Percentiles rank a stretch among this genome's conserved stretches.
Conservation (phyloP, 257 asterid species). For the Solanum piurae region DNA sequence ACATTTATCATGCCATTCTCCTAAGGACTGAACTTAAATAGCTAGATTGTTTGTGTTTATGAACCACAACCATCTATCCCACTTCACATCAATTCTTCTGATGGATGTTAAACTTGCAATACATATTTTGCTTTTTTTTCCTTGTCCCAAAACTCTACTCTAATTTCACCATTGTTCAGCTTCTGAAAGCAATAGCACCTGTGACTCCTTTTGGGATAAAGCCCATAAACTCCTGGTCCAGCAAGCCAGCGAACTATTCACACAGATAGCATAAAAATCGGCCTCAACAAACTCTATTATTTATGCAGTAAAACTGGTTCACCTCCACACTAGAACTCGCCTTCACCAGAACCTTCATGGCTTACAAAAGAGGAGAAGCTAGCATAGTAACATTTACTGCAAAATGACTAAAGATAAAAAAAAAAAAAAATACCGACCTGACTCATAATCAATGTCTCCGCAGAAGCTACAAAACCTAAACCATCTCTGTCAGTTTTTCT, state of each 20-base stretch:
- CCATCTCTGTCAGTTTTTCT: not conserved
- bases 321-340: not conserved
- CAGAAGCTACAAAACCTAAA: not conserved
- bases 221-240: not conserved
- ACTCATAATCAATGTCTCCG: not conserved
- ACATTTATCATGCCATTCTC: not conserved
- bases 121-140: not conserved
- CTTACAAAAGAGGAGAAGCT: not conserved
- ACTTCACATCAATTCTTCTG: not conserved
- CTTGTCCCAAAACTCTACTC: not conserved
- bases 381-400: not conserved
- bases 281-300: not conserved
- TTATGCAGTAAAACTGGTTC: not conserved
- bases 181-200: not conserved
- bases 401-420: not conserved
- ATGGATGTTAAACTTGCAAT: not conserved
- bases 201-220: not conserved
- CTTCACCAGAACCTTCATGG: not conserved
- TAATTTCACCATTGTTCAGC: not conserved
- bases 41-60: not conserved
- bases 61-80: not conserved
- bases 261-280: not conserved
- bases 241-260: not conserved
- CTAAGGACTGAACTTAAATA: not conserved
- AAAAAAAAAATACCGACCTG: not conserved